phyloP scores from a whole-genome alignment of 768 basidiomycete genomes.

The Boletales sp. region DNA sequence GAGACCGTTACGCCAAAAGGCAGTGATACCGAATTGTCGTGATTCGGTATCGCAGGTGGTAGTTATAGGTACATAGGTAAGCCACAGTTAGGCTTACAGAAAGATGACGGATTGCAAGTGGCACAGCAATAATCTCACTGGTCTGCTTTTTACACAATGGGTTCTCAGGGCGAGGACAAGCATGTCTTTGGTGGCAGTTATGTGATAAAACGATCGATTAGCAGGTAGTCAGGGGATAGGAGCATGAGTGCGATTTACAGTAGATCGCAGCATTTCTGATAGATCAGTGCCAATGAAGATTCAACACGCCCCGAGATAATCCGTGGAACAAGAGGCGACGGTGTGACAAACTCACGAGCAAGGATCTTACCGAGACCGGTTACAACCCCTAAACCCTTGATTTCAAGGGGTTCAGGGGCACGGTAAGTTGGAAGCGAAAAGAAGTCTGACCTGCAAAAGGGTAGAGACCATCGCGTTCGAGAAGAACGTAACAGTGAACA shows the following conservation, averaged over 20 bases:
- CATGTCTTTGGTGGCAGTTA: conserved; percentile 67
- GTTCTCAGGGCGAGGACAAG: conserved; percentile 66
- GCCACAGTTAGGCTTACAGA: not conserved
- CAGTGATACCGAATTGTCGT: too few species aligned
- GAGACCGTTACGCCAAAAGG: too few species aligned
- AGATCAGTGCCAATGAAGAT: conserved; percentile 77
- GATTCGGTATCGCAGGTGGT: too few species aligned
- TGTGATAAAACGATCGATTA: conserved; percentile 40
- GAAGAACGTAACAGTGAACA: conserved; percentile 69
- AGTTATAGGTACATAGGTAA: too few species aligned
- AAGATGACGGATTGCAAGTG: conserved; percentile 35
- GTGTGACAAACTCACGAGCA: conserved; percentile 34
- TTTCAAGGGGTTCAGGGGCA: not conserved
- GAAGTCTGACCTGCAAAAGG: conserved; percentile 58
- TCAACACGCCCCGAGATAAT: conserved; percentile 39
- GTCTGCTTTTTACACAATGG: conserved; percentile 54
- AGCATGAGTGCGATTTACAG: conserved; percentile 67
- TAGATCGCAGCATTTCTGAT: conserved; percentile 77
- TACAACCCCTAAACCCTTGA: conserved; percentile 64
- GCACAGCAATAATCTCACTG: conserved; percentile 59
- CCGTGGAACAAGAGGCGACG: conserved; percentile 63
- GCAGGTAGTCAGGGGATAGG: conserved; percentile 61
- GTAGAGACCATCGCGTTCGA: conserved; percentile 79
- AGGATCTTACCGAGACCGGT: conserved; percentile 65
- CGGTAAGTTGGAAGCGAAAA: not conserved